Percentiles rank a stretch among this genome's conserved stretches.
Conservation (phyloP, 768 basidiomycete species). For the Auricularia cornea region DNA sequence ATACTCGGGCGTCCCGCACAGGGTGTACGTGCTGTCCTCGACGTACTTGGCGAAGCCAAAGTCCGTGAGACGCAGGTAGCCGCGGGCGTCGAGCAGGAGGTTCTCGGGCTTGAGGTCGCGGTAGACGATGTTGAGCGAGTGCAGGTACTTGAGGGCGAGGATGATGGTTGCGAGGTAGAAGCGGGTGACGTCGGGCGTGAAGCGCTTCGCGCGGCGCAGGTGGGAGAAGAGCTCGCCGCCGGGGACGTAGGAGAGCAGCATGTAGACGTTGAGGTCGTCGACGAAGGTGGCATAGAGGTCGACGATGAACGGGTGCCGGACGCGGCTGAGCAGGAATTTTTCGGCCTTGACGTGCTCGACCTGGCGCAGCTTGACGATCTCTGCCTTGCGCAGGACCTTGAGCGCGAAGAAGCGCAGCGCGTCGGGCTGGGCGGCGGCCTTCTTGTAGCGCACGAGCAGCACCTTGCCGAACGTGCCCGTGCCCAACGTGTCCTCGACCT, state of each 20-base stretch:
- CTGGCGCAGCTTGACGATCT: slow-evolving; percentile 84
- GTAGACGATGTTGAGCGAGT: slow-evolving; percentile 96
- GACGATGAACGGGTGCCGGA: slow-evolving; percentile 93
- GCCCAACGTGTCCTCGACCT: slow-evolving; percentile 72
- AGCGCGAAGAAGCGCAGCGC: slow-evolving; percentile 67
- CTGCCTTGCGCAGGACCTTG: slow-evolving; percentile 81
- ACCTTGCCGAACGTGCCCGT: slow-evolving; percentile 97
- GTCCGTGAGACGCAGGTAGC: slow-evolving; percentile 92
- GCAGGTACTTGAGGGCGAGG: slow-evolving; percentile 89
- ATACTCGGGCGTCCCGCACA: slow-evolving; percentile 95
- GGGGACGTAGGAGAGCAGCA: slow-evolving; percentile 93
- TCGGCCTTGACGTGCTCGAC: slow-evolving; percentile 98
- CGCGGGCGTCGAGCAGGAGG: slow-evolving; percentile 86
- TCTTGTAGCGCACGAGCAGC: slow-evolving; percentile 72
- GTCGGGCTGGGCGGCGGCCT: slow-evolving; percentile 33
- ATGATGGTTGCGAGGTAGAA: slow-evolving; percentile 97
- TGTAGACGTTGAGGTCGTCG: slow-evolving; percentile 94
- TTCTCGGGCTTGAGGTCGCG: slow-evolving; percentile 99
- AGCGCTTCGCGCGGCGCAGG: slow-evolving; percentile 85
- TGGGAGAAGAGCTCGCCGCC: slow-evolving; percentile 98
- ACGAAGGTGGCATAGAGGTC: slow-evolving; percentile 94
- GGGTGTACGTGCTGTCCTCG: slow-evolving; percentile 94
- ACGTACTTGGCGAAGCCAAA: slow-evolving; percentile 98
- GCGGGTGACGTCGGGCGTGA: slow-evolving; percentile 94
- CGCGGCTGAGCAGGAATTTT: slow-evolving; percentile 82